Base-by-base conservation (phyloP, 805 yeast species). In the Candida boleticola region DNA sequence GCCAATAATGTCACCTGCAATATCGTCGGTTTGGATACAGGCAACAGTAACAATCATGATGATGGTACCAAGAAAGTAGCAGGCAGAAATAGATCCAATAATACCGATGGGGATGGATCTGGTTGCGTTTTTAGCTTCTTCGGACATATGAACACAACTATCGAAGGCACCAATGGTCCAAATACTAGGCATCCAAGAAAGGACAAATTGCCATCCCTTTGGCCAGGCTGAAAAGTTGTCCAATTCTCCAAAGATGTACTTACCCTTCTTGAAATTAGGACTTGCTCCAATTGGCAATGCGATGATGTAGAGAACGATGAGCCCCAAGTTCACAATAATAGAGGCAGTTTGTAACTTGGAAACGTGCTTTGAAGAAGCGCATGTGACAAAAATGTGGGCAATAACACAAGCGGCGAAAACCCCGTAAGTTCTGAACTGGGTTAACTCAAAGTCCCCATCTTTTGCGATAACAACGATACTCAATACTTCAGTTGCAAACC, bases 161-260 rank as follows among this genome's bases (percentile, higher is more conserved):
- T 83, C 89, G 57, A 82, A 83, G 0, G 85, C 80, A 20, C 85
- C 85, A 55, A 83, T 82, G 16, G 87, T 81, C 89, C 90, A 84
- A 44, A 82, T 75, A 1, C 82, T 80, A 0, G 88, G 82, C 78
- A 80, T 73, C 73, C 80, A 77, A 11, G 75, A 68, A 31, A 74
- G 74, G 49, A 80, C 59, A 58, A 68, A 76, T 36, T 78, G 73
- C 63, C 63, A 60, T 5, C 59, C 60, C 16, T 44, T 30, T 4
- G 36, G 26, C 82, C 85, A 83, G 22, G 68, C 73, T 25, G 80
- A 66, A 39, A 58, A 60, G 54, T 80, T 79, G 25, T 73, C 64
- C 40, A 72, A 70, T 31, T 72, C 58, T 22, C 80, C 80, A 58
- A 82, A 83, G 22, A 82, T 80, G 54, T 67, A 80, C 7, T 57